phyloP scores from a whole-genome alignment of 352 stramenopile genomes.

The Bremia lactucae region DNA sequence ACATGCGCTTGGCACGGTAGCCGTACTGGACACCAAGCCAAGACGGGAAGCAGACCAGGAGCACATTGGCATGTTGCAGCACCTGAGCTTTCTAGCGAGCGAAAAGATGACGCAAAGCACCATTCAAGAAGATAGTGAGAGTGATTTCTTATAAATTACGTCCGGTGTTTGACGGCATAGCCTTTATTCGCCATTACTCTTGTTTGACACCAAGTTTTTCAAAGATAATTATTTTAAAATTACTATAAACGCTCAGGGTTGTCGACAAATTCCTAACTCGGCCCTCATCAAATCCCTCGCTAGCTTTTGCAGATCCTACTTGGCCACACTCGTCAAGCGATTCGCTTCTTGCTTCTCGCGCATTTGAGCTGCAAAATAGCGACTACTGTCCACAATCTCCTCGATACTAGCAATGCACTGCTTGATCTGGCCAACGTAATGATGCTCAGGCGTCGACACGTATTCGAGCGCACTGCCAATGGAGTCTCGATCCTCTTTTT shows the following conservation, averaged over 20 bases:
- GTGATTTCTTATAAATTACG: conserved; percentile 54
- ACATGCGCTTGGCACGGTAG: conserved; percentile 72
- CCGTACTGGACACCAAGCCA: conserved; percentile 75
- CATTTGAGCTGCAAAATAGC: conserved; percentile 14
- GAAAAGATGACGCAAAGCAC: conserved; percentile 84
- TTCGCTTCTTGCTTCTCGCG: conserved; percentile 12
- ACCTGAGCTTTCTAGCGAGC: conserved; percentile 77
- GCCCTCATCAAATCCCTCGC: neutral
- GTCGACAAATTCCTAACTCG: too few species aligned
- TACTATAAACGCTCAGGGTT: too few species aligned
- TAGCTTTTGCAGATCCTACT: conserved; percentile 1
- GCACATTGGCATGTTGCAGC: conserved; percentile 81
- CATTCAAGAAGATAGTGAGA: conserved; percentile 69
- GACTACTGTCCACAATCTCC: conserved; percentile 20
- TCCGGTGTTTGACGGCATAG: too few species aligned
- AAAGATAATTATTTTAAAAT: neutral
- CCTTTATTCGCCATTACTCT: neutral
- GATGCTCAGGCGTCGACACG: conserved; percentile 15
- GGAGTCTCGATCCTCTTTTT: conserved; percentile 15
- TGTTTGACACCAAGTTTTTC: neutral
- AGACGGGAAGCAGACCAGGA: conserved; percentile 69
- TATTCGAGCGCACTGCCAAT: conserved; percentile 14
- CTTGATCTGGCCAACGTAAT: conserved; percentile 22
- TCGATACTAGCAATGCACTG: conserved; percentile 21
- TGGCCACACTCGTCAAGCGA: neutral